Evolutionary conservation across 768 basidiomycete genomes (phyloP), one percentile per base, ranked within the genome.

Genomic region (Solioccasus polychromus): DNA sequence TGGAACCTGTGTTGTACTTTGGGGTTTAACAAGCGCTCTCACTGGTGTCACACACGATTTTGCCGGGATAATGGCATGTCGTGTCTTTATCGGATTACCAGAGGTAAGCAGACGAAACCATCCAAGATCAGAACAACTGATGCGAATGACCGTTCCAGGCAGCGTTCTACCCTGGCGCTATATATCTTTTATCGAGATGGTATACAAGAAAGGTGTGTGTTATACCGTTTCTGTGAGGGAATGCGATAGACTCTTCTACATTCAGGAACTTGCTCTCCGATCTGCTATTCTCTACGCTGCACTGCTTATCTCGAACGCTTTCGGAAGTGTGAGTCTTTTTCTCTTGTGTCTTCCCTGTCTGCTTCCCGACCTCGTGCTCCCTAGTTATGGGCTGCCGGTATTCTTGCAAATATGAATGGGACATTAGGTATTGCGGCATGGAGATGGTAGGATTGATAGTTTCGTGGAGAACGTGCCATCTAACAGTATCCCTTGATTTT

Each of bases 351-450:
- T 26, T 32, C 5, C 24, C n/a, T n/a, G 15, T 14, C 34, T 8
- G 36, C 18, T 41, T 29, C 3, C 28, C 8, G 31, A 48, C 26
- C 9, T n/a, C n/a, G n/a, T n/a, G n/a, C 7, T 17, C 3, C 2
- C 23, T 15, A 42, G 42, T 15, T 42, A 10, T 18, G 8, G 17
- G 42, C 42, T 17, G 42, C 42, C 8, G n/a, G 81, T 9, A 82
- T 89, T 44, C 72, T 89, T 17, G 69, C 73, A 1, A 74, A 72
- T 35, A 83, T 88, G 84, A 76, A 88, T 43, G 85, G 17, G 20
- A 18, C 35, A 12, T 17, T 34, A 32, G 32, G 42, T 26, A 31
- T 31, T 12, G 30, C 30, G 11, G 30, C 30, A 31, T 31, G 30
- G 30, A 31, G 30, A 31, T 31, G 30, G 30, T 31, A 12, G n/a